These are phyloP conservation scores for Trichoderma polysporum DNA, from an alignment of 2,329 filamentous ascomycete genomes.

Conservation along the genomic window DNA sequence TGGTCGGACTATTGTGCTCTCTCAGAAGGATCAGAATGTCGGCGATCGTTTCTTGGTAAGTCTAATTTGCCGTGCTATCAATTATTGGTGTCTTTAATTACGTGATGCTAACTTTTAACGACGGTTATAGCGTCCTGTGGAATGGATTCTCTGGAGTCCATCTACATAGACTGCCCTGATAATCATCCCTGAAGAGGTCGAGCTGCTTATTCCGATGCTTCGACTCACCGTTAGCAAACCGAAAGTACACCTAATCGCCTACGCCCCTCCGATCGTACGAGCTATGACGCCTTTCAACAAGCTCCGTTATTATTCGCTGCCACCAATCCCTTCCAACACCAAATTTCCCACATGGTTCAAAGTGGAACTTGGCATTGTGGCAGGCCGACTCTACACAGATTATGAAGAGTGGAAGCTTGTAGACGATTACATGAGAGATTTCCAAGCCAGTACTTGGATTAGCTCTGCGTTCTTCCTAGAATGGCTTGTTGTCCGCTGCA, in stretches of 20 bases:
- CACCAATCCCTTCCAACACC: conserved; percentile 42
- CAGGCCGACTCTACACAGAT: conserved; percentile 60
- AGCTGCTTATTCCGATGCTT: conserved; percentile 51
- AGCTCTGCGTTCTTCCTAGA: conserved; percentile 48
- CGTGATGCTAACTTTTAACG: not conserved
- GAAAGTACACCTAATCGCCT: conserved; percentile 50
- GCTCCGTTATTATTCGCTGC: conserved; percentile 53
- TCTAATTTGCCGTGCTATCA: not conserved
- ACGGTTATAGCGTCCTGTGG: conserved; percentile 45
- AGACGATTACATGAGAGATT: conserved; percentile 16
- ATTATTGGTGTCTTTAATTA: not conserved
- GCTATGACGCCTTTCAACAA: conserved; percentile 60
- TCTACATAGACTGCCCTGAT: conserved; percentile 51
- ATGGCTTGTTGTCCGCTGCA: conserved; percentile 54
- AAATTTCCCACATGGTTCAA: conserved; percentile 51
- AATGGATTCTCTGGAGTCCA: conserved; percentile 61
- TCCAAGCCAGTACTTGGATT: not conserved
- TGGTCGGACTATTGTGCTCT: conserved; percentile 15
- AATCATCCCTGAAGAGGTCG: conserved; percentile 63
- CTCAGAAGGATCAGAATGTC: not conserved
- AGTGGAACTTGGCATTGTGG: conserved; percentile 59
- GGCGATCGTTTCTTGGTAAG: conserved; percentile 21
- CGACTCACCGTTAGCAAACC: conserved; percentile 19
- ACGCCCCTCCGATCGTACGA: conserved; percentile 59
- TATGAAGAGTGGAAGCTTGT: conserved; percentile 46